Percentiles rank a stretch among this genome's conserved stretches.
Evolutionary conservation across 208 protist genomes (phyloP).

Genomic region (Trypanosoma grayi): DNA sequence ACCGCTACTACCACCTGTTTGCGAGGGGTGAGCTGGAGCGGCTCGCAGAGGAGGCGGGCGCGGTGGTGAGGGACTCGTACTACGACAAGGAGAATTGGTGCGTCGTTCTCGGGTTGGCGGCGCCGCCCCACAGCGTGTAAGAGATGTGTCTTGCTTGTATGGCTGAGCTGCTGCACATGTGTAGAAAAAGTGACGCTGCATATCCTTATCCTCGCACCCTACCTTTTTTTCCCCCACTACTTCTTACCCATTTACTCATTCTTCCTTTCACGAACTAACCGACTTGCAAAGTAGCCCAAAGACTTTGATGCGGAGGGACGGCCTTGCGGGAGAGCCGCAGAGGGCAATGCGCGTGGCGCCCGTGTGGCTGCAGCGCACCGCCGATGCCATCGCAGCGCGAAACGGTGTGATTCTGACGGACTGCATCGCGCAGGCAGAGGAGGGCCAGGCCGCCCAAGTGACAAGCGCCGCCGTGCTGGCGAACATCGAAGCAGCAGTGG

Average conservation of each 20-base stretch:
- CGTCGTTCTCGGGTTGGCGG: conserved; percentile 35
- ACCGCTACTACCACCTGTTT: conserved; percentile 90
- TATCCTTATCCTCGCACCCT: conserved; percentile 14
- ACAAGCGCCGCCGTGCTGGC: background rate
- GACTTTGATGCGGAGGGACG: background rate
- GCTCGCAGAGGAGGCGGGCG: conserved; percentile 40
- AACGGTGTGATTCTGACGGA: conserved; percentile 51
- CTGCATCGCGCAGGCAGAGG: conserved; percentile 33
- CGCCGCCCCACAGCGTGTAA: background rate
- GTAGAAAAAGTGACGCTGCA: background rate
- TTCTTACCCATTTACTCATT: too few relatives aligned
- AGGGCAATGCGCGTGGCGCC: conserved; percentile 10
- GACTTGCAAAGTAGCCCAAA: too few relatives aligned
- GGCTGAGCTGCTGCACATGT: background rate
- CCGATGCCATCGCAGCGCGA: conserved; percentile 35
- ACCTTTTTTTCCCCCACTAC: background rate
- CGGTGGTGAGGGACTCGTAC: conserved; percentile 45
- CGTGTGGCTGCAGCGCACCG: conserved; percentile 27
- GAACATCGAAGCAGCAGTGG: conserved; percentile 13
- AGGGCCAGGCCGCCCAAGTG: conserved; percentile 31
- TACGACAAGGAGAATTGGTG: conserved; percentile 92
- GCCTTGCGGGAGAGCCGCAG: background rate
- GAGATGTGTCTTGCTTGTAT: background rate
- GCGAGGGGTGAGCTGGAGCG: conserved; percentile 66
- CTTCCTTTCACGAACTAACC: too few relatives aligned